A percentile compares a stretch with the other conserved stretches of the same genome.
Evolutionary conservation across 371 early-diverging fungal species (phyloP).

Genomic region (Fennellomyces sp.): DNA sequence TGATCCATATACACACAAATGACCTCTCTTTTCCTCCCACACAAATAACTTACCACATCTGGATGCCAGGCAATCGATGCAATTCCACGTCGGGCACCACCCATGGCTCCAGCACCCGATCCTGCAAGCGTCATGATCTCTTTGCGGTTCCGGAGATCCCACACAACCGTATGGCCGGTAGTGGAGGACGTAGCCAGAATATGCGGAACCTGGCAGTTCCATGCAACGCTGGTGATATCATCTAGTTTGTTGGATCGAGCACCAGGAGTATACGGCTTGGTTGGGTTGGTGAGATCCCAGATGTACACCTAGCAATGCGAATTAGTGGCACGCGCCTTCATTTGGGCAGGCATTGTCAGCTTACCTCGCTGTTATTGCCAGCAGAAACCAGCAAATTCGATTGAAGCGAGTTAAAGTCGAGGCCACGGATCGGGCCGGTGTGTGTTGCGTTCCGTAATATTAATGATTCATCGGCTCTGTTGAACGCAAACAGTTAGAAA

Average conservation of each 20-base stretch:
- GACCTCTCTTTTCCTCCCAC: neutral
- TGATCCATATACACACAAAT: too few relatives aligned
- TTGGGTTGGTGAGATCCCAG: constrained; percentile 91
- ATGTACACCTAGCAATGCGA: constrained; percentile 69
- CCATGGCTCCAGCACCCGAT: constrained; percentile 60
- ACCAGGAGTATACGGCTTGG: constrained; percentile 90
- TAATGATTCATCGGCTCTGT: constrained; percentile 49
- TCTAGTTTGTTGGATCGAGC: constrained; percentile 81
- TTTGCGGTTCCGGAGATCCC: constrained; percentile 90
- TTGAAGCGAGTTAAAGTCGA: constrained; percentile 92
- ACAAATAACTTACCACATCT: constrained; percentile 65
- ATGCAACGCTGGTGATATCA: constrained; percentile 86
- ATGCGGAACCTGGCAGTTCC: constrained; percentile 94
- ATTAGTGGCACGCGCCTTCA: too few relatives aligned
- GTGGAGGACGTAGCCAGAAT: constrained; percentile 92
- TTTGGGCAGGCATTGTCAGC: too few relatives aligned
- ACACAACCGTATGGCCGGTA: constrained; percentile 92
- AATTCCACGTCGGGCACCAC: constrained; percentile 68
- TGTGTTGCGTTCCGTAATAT: constrained; percentile 77
- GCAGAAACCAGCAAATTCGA: constrained; percentile 88
- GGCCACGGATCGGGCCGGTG: constrained; percentile 87
- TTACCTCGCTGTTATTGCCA: constrained; percentile 87
- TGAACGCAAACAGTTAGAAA: neutral
- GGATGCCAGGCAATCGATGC: constrained; percentile 95
- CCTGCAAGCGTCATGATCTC: constrained; percentile 84